Evolutionary conservation across 2,329 filamentous ascomycete genomes (phyloP).

Genomic region (Penicillium digitatum): DNA sequence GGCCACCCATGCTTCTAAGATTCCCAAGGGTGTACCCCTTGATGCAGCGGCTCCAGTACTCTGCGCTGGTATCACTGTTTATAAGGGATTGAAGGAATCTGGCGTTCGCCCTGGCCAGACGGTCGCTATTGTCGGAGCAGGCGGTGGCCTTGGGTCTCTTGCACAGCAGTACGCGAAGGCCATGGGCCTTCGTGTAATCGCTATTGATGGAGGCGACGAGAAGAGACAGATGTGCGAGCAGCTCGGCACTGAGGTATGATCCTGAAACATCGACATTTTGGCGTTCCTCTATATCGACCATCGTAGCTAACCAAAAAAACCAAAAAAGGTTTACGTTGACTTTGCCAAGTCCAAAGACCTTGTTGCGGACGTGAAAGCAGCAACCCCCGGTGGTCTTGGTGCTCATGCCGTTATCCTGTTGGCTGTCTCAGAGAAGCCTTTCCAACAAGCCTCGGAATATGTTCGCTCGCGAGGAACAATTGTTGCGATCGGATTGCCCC

Average conservation of each 20-base stretch:
- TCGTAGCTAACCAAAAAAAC: not conserved
- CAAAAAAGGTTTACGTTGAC: constrained; percentile 61
- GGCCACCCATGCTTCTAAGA: constrained; percentile 75
- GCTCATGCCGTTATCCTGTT: constrained; percentile 78
- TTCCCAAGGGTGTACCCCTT: constrained; percentile 71
- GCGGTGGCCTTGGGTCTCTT: constrained; percentile 74
- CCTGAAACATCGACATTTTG: no score
- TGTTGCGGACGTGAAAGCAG: constrained; percentile 73
- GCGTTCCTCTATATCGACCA: not conserved
- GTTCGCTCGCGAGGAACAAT: constrained; percentile 75
- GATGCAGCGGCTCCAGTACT: constrained; percentile 76
- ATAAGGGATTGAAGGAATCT: constrained; percentile 85
- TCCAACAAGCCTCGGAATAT: constrained; percentile 86
- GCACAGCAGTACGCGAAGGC: constrained; percentile 86
- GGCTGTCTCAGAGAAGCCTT: constrained; percentile 79
- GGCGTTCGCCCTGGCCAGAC: constrained; percentile 68
- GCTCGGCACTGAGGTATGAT: constrained; percentile 60
- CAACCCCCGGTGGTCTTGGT: constrained; percentile 67
- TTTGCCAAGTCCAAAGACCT: constrained; percentile 70
- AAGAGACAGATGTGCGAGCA: constrained; percentile 65
- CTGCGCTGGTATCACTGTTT: constrained; percentile 82
- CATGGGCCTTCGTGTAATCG: constrained; percentile 77
- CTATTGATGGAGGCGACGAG: constrained; percentile 76
- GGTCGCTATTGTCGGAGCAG: constrained; percentile 81
- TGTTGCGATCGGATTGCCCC: constrained; percentile 81